Base-by-base conservation (phyloP, 2,329 filamentous ascomycete species). In the Cladosporium velox region DNA sequence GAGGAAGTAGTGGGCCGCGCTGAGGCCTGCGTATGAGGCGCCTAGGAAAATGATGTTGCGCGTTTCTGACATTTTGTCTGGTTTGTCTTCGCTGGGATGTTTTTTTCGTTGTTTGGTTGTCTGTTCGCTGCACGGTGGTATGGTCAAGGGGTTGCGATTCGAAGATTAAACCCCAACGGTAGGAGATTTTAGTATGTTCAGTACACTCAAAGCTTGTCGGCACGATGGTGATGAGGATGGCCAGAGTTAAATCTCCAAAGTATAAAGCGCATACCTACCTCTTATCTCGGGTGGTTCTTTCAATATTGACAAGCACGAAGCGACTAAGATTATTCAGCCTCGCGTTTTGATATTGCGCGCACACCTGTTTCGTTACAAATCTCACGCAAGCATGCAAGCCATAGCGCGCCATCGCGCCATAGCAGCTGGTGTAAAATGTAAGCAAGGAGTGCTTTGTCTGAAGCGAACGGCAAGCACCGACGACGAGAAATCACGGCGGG, bases 1-100 rank as follows among this genome's bases (percentile, higher is more conserved):
- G 24, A 86, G 81, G 28, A 84, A 75, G 67, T 84, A 83, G 66
- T 86, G 84, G 1, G 84, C 81, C 3, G 76, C 79, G 1, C 80
- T 81, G 5, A 84, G 54, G 26, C 84, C 84, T 6, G 74, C 82
- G 66, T 83, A 86, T 4, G 83, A 85, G 24, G 79, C 83, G 18
- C 84, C 84, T 2, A 86, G 72, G 38, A 86, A 77, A 66, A 85
- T 70, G 66, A 85, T 81, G 49, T 75, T 77, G 47, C 76, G 78
- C 24, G 63, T 69, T 26, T 73, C 69, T 2, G 71, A 64, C 71
- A 71, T 72, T 26, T 8, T 30, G 47, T 14, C 5, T 38, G 18
- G 24, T 15, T 52, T 12, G 49, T 30, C 7, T 7, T 52, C n/a
- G n/a, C 8, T 47, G n/a, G 18, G 6, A 18, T 44, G 18, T 7